Evolutionary conservation across 2,329 filamentous ascomycete genomes (phyloP).

Genomic region (Oidium heveae): DNA sequence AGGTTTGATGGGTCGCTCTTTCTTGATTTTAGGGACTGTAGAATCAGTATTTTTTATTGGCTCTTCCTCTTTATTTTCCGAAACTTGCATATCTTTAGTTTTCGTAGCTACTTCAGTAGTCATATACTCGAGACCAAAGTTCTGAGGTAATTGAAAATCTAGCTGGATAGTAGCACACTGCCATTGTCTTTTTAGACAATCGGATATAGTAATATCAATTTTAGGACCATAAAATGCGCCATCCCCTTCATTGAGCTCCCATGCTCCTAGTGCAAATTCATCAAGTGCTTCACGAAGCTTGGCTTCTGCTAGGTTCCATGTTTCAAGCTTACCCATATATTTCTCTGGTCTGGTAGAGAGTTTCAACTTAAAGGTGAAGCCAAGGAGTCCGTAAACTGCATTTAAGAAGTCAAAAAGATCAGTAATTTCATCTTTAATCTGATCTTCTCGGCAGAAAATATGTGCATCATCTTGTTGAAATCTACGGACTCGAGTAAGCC

Average conservation of each 20-base stretch:
- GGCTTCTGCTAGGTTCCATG: constrained; percentile 71
- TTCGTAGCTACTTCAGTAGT: constrained; percentile 36
- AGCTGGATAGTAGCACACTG: constrained; percentile 89
- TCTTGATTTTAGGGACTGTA: constrained; percentile 16
- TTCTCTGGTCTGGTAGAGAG: constrained; percentile 78
- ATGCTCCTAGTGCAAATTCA: constrained; percentile 44
- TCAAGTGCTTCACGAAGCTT: constrained; percentile 60
- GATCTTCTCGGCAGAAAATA: constrained; percentile 75
- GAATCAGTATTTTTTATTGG: constrained; percentile 20
- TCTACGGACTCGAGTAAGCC: constrained; percentile 72
- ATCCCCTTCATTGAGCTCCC: constrained; percentile 84
- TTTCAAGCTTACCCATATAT: constrained; percentile 61
- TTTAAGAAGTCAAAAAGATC: constrained; percentile 71
- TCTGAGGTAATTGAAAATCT: constrained; percentile 64
- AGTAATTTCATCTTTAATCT: constrained; percentile 50
- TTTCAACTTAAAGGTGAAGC: constrained; percentile 81
- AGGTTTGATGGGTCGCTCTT: constrained; percentile 20
- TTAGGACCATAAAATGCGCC: constrained; percentile 97
- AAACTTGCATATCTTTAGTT: constrained; percentile 15
- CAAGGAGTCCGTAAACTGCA: constrained; percentile 56
- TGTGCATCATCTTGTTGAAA: constrained; percentile 96
- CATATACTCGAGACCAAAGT: constrained; percentile 73
- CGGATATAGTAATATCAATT: constrained; percentile 87
- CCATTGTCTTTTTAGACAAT: constrained; percentile 61
- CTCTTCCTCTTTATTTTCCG: constrained; percentile 17